Conservation (phyloP, 768 basidiomycete species). For the Auricularia auricula-judae region DNA sequence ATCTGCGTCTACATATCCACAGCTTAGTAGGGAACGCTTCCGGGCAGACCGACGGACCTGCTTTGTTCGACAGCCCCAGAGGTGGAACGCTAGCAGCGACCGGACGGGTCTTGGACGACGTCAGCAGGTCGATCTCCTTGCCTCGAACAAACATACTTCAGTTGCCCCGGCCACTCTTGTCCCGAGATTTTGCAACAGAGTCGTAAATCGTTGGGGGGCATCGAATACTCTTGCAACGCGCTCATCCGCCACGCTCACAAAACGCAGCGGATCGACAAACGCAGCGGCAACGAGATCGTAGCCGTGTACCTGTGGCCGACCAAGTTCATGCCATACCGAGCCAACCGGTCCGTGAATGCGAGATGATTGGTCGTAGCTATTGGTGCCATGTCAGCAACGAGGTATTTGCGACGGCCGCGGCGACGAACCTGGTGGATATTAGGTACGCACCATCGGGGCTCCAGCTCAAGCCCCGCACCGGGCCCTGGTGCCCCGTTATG, state of each 20-base stretch:
- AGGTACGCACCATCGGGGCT: slow-evolving; percentile 78
- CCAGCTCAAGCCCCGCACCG: slow-evolving; percentile 78
- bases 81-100: slow-evolving; percentile 84
- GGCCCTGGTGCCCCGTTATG: slow-evolving; percentile 72
- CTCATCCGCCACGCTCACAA: slow-evolving; percentile 90
- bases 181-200: slow-evolving; percentile 40
- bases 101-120: slow-evolving; percentile 45
- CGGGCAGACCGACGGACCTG: slow-evolving; percentile 36
- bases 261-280: slow-evolving; percentile 65
- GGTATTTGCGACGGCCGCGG: neutral
- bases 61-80: slow-evolving; percentile 89
- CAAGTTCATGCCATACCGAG: slow-evolving; percentile 71
- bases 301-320: slow-evolving; percentile 92
- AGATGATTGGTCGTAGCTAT: slow-evolving; percentile 82
- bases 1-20: neutral
- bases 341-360: slow-evolving; percentile 66
- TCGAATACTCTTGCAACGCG: slow-evolving; percentile 92
- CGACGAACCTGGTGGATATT: slow-evolving; percentile 66
- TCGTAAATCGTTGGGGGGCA: slow-evolving; percentile 73
- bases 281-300: slow-evolving; percentile 79
- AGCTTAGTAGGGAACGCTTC: neutral
- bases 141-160: slow-evolving; percentile 29
- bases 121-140: too few relatives aligned
- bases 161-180: slow-evolving; percentile 33
- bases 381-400: neutral